Evolutionary conservation across 148 eudicot species (phyloP).

Genomic region (Rhododendron mucronatum): DNA sequence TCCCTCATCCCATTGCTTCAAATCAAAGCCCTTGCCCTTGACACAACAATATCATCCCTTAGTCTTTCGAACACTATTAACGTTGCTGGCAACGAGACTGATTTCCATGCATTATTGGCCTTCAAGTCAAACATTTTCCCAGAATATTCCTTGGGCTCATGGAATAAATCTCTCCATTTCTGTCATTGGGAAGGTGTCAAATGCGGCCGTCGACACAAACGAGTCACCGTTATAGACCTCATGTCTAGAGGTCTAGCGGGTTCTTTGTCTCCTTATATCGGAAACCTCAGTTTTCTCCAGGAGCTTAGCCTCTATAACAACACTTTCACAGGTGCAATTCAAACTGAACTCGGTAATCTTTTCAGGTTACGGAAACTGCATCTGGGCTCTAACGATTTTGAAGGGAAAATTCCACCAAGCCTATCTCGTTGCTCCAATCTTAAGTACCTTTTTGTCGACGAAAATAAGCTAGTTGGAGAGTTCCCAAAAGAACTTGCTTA

Average conservation of each 20-base stretch:
- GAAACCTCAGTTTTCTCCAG: neutral
- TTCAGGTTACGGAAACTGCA: neutral
- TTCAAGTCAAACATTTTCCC: too few relatives aligned
- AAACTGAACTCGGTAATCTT: neutral
- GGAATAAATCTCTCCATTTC: too few relatives aligned
- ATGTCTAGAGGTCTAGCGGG: too few relatives aligned
- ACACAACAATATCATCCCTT: too few relatives aligned
- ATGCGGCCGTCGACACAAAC: neutral
- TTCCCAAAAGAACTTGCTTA: neutral
- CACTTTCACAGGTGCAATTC: neutral
- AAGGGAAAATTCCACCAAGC: neutral
- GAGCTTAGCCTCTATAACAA: accelerated
- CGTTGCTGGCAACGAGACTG: too few relatives aligned
- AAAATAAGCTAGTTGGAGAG: neutral
- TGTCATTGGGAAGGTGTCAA: too few relatives aligned
- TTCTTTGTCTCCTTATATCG: neutral
- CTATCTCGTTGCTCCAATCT: neutral
- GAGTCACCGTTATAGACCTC: too few relatives aligned
- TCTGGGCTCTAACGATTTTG: neutral
- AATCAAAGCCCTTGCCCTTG: too few relatives aligned
- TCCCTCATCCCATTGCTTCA: neutral
- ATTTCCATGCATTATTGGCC: too few relatives aligned
- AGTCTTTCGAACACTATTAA: too few relatives aligned
- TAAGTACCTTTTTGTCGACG: neutral
- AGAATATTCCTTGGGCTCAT: too few relatives aligned